Conservation (phyloP, 2,329 filamentous ascomycete genomes). For the Xylaria multiplex region DNA sequence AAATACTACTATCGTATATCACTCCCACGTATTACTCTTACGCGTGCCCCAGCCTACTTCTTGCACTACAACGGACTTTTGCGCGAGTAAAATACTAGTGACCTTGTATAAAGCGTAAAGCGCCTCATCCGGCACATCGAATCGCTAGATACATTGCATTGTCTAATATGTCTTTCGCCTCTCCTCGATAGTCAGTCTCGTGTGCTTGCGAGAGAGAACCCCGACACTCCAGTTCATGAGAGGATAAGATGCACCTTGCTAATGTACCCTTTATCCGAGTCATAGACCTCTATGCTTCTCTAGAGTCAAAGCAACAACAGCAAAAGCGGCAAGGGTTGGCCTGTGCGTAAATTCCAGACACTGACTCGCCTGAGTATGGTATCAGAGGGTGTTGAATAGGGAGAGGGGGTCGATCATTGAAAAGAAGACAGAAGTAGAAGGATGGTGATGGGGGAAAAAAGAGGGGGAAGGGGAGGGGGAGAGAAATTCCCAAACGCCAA, state of each 20-base stretch:
- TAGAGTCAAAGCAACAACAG: slow-evolving; percentile 30
- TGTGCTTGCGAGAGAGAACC: not conserved
- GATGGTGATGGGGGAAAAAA: slow-evolving; percentile 30
- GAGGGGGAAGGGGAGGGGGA: slow-evolving; percentile 33
- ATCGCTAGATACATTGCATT: slow-evolving; percentile 31
- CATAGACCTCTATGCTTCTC: slow-evolving; percentile 24
- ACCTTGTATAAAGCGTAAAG: slow-evolving; percentile 20
- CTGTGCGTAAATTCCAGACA: slow-evolving; percentile 6
- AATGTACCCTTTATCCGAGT: slow-evolving; percentile 10
- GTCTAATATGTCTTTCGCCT: slow-evolving; percentile 18
- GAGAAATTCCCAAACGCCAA: slow-evolving; percentile 46
- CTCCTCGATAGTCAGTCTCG: slow-evolving; percentile 12
- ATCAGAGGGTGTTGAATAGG: slow-evolving; percentile 26
- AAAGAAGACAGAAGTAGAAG: slow-evolving; percentile 38
- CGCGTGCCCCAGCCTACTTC: not conserved
- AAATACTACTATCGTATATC: slow-evolving; percentile 2
- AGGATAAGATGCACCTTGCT: slow-evolving; percentile 7
- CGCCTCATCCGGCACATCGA: not conserved
- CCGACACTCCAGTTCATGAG: slow-evolving; percentile 9
- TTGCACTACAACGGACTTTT: slow-evolving; percentile 1
- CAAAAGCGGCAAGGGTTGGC: slow-evolving; percentile 16
- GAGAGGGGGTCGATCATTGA: slow-evolving; percentile 33
- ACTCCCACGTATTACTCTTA: not conserved
- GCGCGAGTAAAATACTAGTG: slow-evolving; percentile 12
- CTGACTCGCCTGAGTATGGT: slow-evolving; percentile 27